A percentile compares a stretch with the other conserved stretches of the same genome.
phyloP scores from a whole-genome alignment of 768 basidiomycete genomes.

The Mycena rosella region DNA sequence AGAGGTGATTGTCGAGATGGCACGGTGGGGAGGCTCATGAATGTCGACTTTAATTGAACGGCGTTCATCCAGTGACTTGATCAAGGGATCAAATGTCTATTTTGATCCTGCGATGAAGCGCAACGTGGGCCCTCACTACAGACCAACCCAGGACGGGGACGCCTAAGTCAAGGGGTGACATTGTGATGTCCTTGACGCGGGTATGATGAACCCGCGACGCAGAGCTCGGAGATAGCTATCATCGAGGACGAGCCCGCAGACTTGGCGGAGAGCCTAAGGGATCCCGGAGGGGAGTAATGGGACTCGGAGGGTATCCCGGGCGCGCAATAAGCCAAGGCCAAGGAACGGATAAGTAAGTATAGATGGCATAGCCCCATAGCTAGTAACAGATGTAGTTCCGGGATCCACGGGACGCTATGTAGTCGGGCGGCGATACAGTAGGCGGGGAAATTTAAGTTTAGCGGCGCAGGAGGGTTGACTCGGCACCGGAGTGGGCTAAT shows the following conservation, averaged over 20 bases:
- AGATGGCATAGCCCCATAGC: too few species aligned
- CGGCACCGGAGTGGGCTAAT: conserved; percentile 14
- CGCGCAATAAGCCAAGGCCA: background rate
- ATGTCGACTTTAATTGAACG: conserved; percentile 17
- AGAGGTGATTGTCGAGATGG: conserved; percentile 18
- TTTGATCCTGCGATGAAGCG: background rate
- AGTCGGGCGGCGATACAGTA: conserved; percentile 14
- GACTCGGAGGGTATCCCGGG: conserved; percentile 27
- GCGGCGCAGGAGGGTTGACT: background rate
- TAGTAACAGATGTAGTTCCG: conserved; percentile 2
- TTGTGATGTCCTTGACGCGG: conserved; percentile 21
- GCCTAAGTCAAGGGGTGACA: background rate
- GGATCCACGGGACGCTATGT: conserved; percentile 10
- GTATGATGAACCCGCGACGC: background rate
- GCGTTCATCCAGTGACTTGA: conserved; percentile 16
- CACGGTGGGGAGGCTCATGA: background rate
- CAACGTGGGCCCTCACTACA: background rate
- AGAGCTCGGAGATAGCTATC: conserved; percentile 26
- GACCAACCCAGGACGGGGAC: background rate
- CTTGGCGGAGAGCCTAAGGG: background rate
- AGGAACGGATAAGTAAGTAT: conserved; percentile 7
- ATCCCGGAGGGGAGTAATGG: background rate
- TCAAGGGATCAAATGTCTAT: conserved; percentile 18
- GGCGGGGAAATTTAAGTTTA: conserved; percentile 23
- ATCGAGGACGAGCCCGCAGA: background rate